phyloP scores from a whole-genome alignment of 148 eudicot species.

The Diospyros kaki region DNA sequence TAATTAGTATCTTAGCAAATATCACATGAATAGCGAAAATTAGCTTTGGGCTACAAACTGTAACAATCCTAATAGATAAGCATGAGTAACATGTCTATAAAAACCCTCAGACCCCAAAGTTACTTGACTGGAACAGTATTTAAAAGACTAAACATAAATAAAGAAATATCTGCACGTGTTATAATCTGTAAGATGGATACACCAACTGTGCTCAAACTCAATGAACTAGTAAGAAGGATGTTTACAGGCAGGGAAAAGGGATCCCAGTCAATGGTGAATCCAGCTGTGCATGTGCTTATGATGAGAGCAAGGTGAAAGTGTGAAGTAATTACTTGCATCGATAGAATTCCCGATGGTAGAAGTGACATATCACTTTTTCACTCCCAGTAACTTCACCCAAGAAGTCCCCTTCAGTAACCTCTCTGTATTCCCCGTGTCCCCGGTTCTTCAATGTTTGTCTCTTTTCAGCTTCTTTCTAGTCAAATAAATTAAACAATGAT shows the following conservation, averaged over 20 bases:
- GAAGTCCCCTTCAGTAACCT: slow-evolving; percentile 90
- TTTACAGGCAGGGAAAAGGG: background rate
- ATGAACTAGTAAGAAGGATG: background rate
- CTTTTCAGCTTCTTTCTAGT: slow-evolving; percentile 96
- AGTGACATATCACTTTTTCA: slow-evolving; percentile 83
- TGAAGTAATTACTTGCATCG: slow-evolving; percentile 79
- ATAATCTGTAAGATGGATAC: no score
- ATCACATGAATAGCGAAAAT: no score
- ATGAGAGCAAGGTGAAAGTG: no score
- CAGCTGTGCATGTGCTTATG: background rate
- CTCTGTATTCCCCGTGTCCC: slow-evolving; percentile 95
- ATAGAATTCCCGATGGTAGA: slow-evolving; percentile 92
- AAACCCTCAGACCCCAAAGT: no score
- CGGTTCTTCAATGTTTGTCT: slow-evolving; percentile 62
- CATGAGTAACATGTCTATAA: no score
- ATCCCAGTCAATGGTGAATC: background rate
- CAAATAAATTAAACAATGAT: slow-evolving; percentile 18
- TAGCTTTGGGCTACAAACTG: no score
- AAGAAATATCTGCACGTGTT: no score
- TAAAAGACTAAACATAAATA: no score
- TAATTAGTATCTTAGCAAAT: no score
- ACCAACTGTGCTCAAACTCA: no score
- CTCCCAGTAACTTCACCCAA: slow-evolving; percentile 90
- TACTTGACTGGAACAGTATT: no score
- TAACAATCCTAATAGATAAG: no score